Evolutionary conservation across 768 basidiomycete genomes (phyloP), one percentile per base, ranked within the genome.

Genomic region (Calocera cornea): DNA sequence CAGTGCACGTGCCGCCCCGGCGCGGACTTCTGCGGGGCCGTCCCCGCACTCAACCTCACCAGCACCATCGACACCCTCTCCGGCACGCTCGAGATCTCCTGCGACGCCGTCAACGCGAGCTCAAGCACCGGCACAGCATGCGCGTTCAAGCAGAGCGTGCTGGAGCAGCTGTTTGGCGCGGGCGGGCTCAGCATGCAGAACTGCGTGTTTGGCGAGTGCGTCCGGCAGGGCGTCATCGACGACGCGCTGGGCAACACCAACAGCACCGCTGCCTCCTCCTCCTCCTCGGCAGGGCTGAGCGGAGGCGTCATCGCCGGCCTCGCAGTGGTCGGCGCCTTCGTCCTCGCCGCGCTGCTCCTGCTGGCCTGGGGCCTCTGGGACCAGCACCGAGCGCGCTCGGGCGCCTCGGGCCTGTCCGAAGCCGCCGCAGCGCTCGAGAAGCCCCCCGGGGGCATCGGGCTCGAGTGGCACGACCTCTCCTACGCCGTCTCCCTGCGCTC

Each of bases 281-380:
- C 71, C 0, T 73, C 77, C 14, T 78, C 79, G 2, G 79, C 79
- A 36, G 77, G 82, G 19, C 83, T 97, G 10, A 82, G 84, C 66
- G 83, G 86, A 0, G 94, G 95, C 1, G 94, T 97, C 27, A 91
- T 97, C 68, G 94, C 90, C 38, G 95, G 95, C 14, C 77, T 97
- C 33, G 92, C 88, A 0, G 89, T 94, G 29, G 86, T 97, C 10
- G 89, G 92, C 5, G 81, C 77, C 0, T 73, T 97, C 49, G 66
- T 89, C 19, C 75, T 82, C 0, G 70, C 85, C 0, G 83, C 87
- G 0, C 75, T 94, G 1, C 75, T 78, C 0, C 76, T 87, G n/a
- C 73, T 97, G 7, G 68, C 81, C 1, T 78, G 87, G 72, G 94
- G 92, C 0, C 82, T 83, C 71, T 66, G 83, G 54, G 74, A 75